These are phyloP conservation scores for Chrysophaeum taylorii DNA, from an alignment of 352 stramenopile species.

Conservation along the genomic window DNA sequence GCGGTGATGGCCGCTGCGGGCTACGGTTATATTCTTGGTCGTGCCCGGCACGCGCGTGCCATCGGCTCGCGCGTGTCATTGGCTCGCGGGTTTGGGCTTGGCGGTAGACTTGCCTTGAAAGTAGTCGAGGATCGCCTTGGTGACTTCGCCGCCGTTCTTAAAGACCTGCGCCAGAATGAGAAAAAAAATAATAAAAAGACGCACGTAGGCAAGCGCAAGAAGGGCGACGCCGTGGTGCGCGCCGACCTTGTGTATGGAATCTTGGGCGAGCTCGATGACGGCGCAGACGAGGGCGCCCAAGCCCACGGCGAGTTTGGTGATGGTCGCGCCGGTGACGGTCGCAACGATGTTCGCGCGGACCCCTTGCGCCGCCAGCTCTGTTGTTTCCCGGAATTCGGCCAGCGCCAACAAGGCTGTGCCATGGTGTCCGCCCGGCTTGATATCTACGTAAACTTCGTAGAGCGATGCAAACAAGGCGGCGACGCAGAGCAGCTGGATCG, in stretches of 20 bases:
- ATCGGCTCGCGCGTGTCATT: too few relatives aligned
- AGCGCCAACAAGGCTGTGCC: neutral
- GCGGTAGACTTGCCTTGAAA: too few relatives aligned
- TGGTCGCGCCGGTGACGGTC: neutral
- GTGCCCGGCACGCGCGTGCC: too few relatives aligned
- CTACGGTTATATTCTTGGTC: too few relatives aligned
- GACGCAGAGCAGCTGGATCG: neutral
- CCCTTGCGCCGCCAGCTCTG: neutral
- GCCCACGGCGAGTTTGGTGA: neutral
- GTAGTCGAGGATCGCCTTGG: too few relatives aligned
- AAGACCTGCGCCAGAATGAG: neutral
- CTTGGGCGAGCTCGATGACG: neutral
- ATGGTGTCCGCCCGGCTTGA: conserved; percentile 2
- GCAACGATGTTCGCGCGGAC: neutral
- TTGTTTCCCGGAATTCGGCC: neutral
- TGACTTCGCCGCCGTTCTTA: too few relatives aligned
- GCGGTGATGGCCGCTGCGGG: too few relatives aligned
- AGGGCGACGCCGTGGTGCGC: neutral
- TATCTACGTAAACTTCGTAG: neutral
- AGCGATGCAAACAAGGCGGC: neutral
- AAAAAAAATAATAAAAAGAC: neutral
- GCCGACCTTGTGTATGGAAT: neutral
- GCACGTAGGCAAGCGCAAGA: neutral
- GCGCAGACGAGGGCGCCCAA: neutral
- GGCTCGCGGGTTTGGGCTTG: too few relatives aligned